These are phyloP conservation scores for Lasiosphaeria miniovina DNA, from an alignment of 495 filamentous ascomycete species.

Conservation along the genomic window DNA sequence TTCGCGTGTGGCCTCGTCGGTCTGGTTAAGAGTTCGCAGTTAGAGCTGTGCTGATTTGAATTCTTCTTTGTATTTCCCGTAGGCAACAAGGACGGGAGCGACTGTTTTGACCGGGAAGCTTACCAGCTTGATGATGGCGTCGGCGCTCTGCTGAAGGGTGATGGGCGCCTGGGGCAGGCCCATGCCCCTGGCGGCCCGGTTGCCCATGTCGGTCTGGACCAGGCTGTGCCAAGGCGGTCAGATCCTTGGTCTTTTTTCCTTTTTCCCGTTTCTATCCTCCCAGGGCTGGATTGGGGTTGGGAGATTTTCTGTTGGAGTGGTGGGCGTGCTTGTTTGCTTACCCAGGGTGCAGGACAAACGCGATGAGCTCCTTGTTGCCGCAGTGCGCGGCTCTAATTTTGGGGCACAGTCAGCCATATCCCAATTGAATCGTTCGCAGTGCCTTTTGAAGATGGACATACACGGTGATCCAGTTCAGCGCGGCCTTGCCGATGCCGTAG, in stretches of 20 bases:
- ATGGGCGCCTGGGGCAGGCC: constrained; percentile 19
- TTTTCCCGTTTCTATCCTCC: neutral
- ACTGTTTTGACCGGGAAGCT: neutral
- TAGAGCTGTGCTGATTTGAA: neutral
- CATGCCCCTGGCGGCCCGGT: constrained; percentile 15
- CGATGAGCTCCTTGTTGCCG: constrained; percentile 18
- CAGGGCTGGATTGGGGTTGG: neutral
- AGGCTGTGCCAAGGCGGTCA: constrained; percentile 2
- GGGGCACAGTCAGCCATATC: neutral
- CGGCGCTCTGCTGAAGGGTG: constrained; percentile 4
- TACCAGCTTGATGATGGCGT: constrained; percentile 3
- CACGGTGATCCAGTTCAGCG: constrained; percentile 26
- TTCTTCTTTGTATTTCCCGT: neutral
- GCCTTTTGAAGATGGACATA: neutral
- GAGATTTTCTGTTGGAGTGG: neutral
- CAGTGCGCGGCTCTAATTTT: constrained; percentile 11
- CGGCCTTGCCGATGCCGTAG: constrained; percentile 22
- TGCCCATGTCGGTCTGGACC: constrained; percentile 18
- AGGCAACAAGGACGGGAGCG: neutral
- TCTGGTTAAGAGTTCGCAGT: neutral
- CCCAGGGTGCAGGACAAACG: constrained; percentile 19
- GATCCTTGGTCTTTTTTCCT: neutral
- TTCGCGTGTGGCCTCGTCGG: neutral
- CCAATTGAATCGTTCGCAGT: neutral
- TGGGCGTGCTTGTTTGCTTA: constrained; percentile 2